A percentile compares a stretch with the other conserved stretches of the same genome.
phyloP scores from a whole-genome alignment of 108 stramenopile genomes.

The Cyclostephanos tholiformis region DNA sequence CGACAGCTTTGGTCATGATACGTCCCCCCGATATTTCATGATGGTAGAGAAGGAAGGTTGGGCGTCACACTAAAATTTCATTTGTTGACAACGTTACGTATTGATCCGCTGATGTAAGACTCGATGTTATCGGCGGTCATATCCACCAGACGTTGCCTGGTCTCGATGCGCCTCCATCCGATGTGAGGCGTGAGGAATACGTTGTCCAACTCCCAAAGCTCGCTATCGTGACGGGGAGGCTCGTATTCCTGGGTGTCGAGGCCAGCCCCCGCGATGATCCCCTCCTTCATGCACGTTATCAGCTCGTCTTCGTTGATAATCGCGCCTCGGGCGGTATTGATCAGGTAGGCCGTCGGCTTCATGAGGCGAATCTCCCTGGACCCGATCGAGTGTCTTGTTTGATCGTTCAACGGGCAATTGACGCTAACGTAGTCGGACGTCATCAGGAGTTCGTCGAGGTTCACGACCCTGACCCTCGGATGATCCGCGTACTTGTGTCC shows the following conservation, averaged over 20 bases:
- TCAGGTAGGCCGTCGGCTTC: constrained; percentile 87
- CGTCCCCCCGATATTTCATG: too few species aligned
- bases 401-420: constrained; percentile 85
- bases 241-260: constrained; percentile 80
- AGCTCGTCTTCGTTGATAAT: constrained; percentile 85
- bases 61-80: background rate
- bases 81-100: constrained; percentile 51
- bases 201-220: constrained; percentile 78
- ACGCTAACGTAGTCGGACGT: constrained; percentile 83
- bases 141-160: constrained; percentile 85
- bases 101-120: constrained; percentile 49
- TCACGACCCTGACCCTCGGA: constrained; percentile 57
- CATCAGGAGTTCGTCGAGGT: constrained; percentile 58
- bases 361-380: constrained; percentile 68
- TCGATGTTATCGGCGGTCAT: constrained; percentile 86
- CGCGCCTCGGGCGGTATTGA: constrained; percentile 91
- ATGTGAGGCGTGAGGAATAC: constrained; percentile 85
- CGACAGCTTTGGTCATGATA: too few species aligned
- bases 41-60: too few species aligned
- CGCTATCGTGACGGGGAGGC: constrained; percentile 61
- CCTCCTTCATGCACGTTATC: constrained; percentile 68
- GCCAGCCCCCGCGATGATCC: constrained; percentile 83
- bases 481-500: constrained; percentile 61
- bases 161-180: constrained; percentile 90
- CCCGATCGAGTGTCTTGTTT: constrained; percentile 84